These are phyloP conservation scores for Klebsormidium nitens DNA, from an alignment of 139 green algal species.

Conservation along the genomic window DNA sequence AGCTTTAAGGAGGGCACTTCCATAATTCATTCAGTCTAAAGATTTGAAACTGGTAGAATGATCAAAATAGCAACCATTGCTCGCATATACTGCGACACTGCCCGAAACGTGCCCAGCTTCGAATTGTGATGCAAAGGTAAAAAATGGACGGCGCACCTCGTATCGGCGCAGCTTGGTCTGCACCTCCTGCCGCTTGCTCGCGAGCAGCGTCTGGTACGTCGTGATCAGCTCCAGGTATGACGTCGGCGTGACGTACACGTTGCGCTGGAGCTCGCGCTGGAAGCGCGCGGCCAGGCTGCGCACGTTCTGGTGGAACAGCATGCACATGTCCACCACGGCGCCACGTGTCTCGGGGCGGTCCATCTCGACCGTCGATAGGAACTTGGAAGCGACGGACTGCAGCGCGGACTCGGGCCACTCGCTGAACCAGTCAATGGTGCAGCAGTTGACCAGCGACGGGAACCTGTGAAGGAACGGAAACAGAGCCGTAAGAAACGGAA, in stretches of 20 bases:
- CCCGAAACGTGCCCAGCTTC: no score
- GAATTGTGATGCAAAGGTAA: no score
- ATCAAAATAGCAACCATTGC: no score
- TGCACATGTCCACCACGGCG: slow-evolving; percentile 57
- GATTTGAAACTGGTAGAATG: no score
- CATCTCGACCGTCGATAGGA: slow-evolving; percentile 47
- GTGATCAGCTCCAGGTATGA: slow-evolving; percentile 73
- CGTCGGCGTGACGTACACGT: slow-evolving; percentile 75
- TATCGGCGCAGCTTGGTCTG: slow-evolving; percentile 45
- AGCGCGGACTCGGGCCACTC: slow-evolving; percentile 46
- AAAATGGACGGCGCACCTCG: no score
- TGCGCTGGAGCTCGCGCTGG: slow-evolving; percentile 46
- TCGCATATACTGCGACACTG: no score
- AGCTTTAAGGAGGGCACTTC: no score
- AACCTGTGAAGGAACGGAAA: no score
- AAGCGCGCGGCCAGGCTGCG: slow-evolving; percentile 46
- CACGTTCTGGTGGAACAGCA: slow-evolving; percentile 55
- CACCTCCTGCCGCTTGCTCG: slow-evolving; percentile 48
- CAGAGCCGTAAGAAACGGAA: no score
- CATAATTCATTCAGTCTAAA: no score
- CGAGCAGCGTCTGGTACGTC: slow-evolving; percentile 63
- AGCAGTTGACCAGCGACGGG: slow-evolving; percentile 74
- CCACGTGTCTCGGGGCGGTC: slow-evolving; percentile 32
- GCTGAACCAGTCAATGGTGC: slow-evolving; percentile 71
- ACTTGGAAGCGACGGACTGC: slow-evolving; percentile 39